Evolutionary conservation across 768 basidiomycete species (phyloP).

Genomic region (Scleroderma citrinum): DNA sequence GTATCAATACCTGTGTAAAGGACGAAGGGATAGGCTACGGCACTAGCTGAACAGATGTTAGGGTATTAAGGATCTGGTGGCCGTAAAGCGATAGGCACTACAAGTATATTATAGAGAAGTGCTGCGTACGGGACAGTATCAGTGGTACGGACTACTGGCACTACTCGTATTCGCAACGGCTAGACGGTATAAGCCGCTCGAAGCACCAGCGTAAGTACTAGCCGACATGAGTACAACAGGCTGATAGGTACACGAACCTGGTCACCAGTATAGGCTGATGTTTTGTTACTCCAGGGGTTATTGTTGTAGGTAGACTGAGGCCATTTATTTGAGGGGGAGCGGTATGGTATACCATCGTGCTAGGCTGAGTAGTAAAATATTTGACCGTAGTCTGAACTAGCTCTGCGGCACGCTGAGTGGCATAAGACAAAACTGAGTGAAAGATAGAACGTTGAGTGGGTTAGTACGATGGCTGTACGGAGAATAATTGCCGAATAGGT

Average conservation of each 20-base stretch:
- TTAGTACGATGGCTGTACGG: not conserved
- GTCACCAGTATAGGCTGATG: conserved; percentile 6
- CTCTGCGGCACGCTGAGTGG: conserved; percentile 20
- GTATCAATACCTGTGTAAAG: conserved; percentile 43
- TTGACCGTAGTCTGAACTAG: conserved; percentile 14
- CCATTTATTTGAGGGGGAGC: not conserved
- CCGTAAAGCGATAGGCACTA: conserved; percentile 3
- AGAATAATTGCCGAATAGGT: conserved; percentile 13
- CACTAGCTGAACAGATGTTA: conserved; percentile 16
- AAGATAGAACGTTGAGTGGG: conserved; percentile 17
- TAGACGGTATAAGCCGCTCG: conserved; percentile 3
- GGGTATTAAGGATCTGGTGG: conserved; percentile 11
- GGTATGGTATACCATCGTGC: not conserved
- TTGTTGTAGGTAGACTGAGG: not conserved
- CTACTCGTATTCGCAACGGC: not conserved
- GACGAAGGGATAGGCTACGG: conserved; percentile 28
- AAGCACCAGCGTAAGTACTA: conserved; percentile 2
- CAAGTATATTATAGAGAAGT: not conserved
- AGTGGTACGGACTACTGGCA: not conserved
- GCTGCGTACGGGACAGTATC: conserved; percentile 3
- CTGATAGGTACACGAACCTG: conserved; percentile 10
- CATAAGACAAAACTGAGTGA: conserved; percentile 15
- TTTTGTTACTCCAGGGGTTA: conserved; percentile 1
- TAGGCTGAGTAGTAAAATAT: not conserved
- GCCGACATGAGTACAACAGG: conserved; percentile 2